Evolutionary conservation across 495 filamentous ascomycete genomes (phyloP), one percentile per base, ranked within the genome.

Genomic region (Margaritispora aquatica): DNA sequence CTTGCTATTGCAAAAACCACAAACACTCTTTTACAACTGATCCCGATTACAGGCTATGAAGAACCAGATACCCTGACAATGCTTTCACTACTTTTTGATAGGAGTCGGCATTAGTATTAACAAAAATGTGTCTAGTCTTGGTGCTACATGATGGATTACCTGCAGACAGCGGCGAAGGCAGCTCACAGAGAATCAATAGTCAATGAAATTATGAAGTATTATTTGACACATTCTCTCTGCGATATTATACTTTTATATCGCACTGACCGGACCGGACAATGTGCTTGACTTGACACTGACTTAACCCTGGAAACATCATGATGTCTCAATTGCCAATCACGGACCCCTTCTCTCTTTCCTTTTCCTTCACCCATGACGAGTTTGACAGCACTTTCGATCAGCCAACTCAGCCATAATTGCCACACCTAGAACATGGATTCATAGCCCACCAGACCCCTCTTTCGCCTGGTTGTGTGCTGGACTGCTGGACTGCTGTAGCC

Each of bases 351-450:
- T 2, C 29, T 13, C 29, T 5, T 34, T 13, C 29, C 29, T 5
- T 34, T 34, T 5, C 29, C 29, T 13, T 34, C 29, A 5, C 29
- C 29, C 34, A 54, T 60, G 54, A 38, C 59, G 46, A 51, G 47
- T 44, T 24, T 57, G 54, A 57, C 59, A 57, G 21, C 59, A 54
- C 20, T 51, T 21, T 22, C 23, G 44, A 5, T 34, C 55, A 54
- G 55, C 50, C 60, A 63, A 47, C 60, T 63, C 60, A 63, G 54
- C 54, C 54, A 57, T 44, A 44, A 44, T 24, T 36, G 24, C 54
- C 26, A 50, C 47, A 44, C 19, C 38, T 44, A 8, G 38, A 44
- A 44, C 38, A 44, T 44, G 38, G 38, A 44, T 44, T 44, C 38
- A 44, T n/a, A 44, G 38, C 38, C 38, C 38, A 44, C 15, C 15